These are phyloP conservation scores for Parsonsia alboflavescens DNA, from an alignment of 257 asterid species.

Conservation along the genomic window DNA sequence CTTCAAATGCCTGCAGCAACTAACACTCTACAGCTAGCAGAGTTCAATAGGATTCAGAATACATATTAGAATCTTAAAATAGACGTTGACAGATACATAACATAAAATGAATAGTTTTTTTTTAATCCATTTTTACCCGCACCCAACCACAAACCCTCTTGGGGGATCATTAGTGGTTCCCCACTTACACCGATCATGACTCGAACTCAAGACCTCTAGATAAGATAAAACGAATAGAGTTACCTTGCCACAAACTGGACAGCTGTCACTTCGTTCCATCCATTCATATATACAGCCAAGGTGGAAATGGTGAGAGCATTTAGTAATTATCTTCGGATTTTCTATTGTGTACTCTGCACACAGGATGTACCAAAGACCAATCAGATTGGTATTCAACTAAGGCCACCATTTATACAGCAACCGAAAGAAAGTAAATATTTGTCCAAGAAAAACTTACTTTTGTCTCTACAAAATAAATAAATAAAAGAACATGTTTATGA, in stretches of 20 bases:
- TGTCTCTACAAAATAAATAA: neutral
- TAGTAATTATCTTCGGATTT: slow-evolving; percentile 77
- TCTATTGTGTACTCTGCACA: slow-evolving; percentile 75
- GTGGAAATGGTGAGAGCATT: slow-evolving; percentile 88
- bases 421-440: neutral
- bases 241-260: slow-evolving; percentile 98
- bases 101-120: neutral
- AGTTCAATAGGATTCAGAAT: neutral
- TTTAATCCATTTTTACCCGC: too few relatives aligned
- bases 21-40: neutral
- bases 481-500: neutral
- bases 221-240: neutral
- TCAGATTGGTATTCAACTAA: neutral
- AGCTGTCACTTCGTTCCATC: slow-evolving; percentile 96
- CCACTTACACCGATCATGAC: too few relatives aligned
- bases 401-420: neutral
- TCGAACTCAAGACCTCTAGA: too few relatives aligned
- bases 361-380: slow-evolving; percentile 14
- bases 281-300: slow-evolving; percentile 98
- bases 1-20: neutral
- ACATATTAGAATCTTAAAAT: neutral
- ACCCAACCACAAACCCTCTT: too few relatives aligned
- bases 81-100: neutral
- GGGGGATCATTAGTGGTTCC: too few relatives aligned
- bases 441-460: neutral